Evolutionary conservation across 306 rosid species (phyloP).

Genomic region (Glycyrrhiza uralensis): DNA sequence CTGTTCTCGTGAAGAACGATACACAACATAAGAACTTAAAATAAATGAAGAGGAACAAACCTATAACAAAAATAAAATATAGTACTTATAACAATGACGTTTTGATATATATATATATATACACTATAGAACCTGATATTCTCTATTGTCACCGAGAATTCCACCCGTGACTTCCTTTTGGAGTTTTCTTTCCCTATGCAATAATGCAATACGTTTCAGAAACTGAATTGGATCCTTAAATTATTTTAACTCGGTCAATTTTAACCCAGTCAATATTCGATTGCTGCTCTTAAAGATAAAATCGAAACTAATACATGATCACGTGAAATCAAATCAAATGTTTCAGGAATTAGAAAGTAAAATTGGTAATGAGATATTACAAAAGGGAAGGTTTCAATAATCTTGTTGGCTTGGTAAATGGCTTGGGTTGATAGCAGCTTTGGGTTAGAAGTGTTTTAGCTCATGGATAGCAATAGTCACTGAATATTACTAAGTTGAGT

Average conservation of each 20-base stretch:
- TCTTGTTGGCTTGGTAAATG: no score
- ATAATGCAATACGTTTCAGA: background rate
- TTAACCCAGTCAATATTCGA: no score
- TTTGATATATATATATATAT: no score
- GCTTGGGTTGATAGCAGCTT: no score
- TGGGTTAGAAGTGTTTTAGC: no score
- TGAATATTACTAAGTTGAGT: no score
- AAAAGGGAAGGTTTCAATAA: background rate
- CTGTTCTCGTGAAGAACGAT: background rate
- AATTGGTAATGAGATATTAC: no score
- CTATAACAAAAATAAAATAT: background rate
- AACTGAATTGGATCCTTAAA: background rate
- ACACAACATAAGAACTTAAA: background rate
- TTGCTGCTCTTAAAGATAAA: no score
- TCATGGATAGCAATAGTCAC: no score
- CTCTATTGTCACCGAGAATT: background rate
- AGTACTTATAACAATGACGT: background rate
- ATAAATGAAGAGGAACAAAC: background rate
- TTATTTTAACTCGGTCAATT: background rate
- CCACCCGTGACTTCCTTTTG: conserved; percentile 11
- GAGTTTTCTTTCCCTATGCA: background rate
- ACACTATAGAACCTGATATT: background rate
- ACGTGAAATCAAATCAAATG: no score
- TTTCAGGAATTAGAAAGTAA: no score
- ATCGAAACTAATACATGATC: no score